Evolutionary conservation across 306 rosid genomes (phyloP), one percentile per base, ranked within the genome.

Genomic region (Purshia tridentata): DNA sequence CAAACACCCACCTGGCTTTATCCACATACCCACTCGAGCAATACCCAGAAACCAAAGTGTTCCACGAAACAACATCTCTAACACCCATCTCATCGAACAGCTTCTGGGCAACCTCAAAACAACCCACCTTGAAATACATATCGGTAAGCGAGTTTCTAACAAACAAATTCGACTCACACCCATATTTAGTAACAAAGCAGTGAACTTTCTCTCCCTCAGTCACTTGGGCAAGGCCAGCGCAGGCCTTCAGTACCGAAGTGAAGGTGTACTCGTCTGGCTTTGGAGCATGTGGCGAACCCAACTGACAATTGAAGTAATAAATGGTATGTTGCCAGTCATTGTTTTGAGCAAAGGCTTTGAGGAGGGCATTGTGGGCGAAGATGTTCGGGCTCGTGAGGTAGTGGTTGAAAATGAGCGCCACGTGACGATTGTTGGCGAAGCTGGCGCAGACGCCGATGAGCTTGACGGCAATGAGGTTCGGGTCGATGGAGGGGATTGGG

Each of bases 201-300:
- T 80, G 87, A 49, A 80, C 58, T 47, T 83, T 80, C 63, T 73
- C 63, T 18, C 87, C 87, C 58, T 83, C 80, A 11, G 20, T 54
- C 19, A 46, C 53, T 41, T n/a, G 77, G 46, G 77, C 57, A 64
- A 83, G 74, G 39, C 84, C 84, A 45, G 84, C 82, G 68, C 87
- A 77, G 77, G 87, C 87, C 75, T 83, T 83, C 72, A 83, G 77
- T 16, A 80, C 82, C 56, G 84, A 80, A 64, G 87, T 83, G 75
- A 83, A 80, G 5, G 87, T 80, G 69, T 77, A 80, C 47, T 83
- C 84, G 23, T 80, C 87, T 2, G 84, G 84, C 72, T 16, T 5
- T 8, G 84, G 84, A 20, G 84, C 84, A 64, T 23, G 13, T 6
- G 82, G 75, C 62, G 66, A 51, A 0, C 39, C 11, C 72, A 76